Percentiles rank a stretch among this genome's conserved stretches.
Evolutionary conservation across 495 filamentous ascomycete species (phyloP).

Genomic region (Aspergillus nidulans): DNA sequence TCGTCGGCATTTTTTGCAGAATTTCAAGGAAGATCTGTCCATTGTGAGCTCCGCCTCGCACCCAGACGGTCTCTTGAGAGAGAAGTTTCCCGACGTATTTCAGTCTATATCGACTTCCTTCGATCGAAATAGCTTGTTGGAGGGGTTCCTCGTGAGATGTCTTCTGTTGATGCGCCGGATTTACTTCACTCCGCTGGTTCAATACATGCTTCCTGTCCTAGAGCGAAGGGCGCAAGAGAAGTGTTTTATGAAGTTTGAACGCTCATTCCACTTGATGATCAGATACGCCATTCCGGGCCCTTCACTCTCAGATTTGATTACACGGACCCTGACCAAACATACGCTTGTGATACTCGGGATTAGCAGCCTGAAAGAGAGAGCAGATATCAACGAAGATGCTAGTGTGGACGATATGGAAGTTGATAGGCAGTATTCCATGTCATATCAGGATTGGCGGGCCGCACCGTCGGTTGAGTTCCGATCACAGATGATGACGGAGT

Average conservation of each 20-base stretch:
- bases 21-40: conserved; percentile 34
- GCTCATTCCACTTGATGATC: conserved; percentile 62
- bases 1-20: conserved; percentile 45
- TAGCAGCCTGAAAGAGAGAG: conserved; percentile 26
- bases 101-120: not conserved
- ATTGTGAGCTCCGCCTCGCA: conserved; percentile 27
- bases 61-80: no score
- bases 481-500: conserved; percentile 33
- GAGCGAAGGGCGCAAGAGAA: conserved; percentile 25
- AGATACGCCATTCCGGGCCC: conserved; percentile 57
- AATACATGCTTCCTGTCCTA: conserved; percentile 36
- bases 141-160: conserved; percentile 32
- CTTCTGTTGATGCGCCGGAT: conserved; percentile 42
- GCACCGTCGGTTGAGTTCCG: conserved; percentile 24
- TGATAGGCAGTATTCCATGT: conserved; percentile 34
- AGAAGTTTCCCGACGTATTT: not conserved
- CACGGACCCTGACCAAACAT: conserved; percentile 48
- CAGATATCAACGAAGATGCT: conserved; percentile 8
- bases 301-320: conserved; percentile 46
- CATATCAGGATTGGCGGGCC: conserved; percentile 36
- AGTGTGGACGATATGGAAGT: conserved; percentile 35
- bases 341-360: conserved; percentile 56
- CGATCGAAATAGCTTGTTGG: conserved; percentile 11
- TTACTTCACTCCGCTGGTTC: conserved; percentile 44
- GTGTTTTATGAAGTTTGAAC: conserved; percentile 47